Percentiles rank a stretch among this genome's conserved stretches.
Evolutionary conservation across 176 grass and related monocot genomes (phyloP).

Genomic region (bread wheat (Triticum aestivum)): DNA sequence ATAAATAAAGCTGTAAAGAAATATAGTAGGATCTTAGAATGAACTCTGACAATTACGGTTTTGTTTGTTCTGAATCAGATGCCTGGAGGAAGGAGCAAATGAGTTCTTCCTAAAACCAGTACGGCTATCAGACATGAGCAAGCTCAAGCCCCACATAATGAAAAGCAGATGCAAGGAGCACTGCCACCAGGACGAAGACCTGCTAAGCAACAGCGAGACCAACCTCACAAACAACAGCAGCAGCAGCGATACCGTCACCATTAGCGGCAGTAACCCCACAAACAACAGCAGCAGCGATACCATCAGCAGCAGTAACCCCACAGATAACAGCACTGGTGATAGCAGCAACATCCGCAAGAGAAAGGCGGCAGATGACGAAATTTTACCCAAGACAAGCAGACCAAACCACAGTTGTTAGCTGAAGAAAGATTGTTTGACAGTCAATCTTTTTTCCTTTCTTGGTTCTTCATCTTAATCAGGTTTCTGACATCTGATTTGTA

Average conservation of each 20-base stretch:
- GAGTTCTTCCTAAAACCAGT: conserved; percentile 96
- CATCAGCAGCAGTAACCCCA: conserved; percentile 13
- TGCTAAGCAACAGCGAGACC: conserved; percentile 40
- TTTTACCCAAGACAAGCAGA: conserved; percentile 52
- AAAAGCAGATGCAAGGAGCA: conserved; percentile 72
- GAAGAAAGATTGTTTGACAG: conserved; percentile 22
- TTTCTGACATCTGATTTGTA: conserved; percentile 36
- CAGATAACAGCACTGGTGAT: conserved; percentile 18
- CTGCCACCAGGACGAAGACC: conserved; percentile 39
- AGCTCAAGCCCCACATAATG: conserved; percentile 81
- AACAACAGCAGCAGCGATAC: not conserved
- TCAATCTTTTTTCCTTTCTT: not conserved
- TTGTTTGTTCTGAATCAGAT: conserved; percentile 53
- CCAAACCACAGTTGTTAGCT: conserved; percentile 49
- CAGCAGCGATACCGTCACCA: not conserved
- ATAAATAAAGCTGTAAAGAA: not conserved
- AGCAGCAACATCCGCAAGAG: conserved; percentile 57
- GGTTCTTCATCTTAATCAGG: not conserved
- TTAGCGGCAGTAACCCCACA: conserved; percentile 22
- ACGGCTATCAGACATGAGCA: conserved; percentile 83
- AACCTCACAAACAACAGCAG: not conserved
- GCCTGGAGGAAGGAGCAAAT: conserved; percentile 93
- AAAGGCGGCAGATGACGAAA: conserved; percentile 49
- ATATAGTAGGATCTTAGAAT: not conserved
- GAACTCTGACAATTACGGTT: not conserved